These are phyloP conservation scores for Paramecium tetraurelia DNA, from an alignment of 73 alveolate species.

Conservation along the genomic window DNA sequence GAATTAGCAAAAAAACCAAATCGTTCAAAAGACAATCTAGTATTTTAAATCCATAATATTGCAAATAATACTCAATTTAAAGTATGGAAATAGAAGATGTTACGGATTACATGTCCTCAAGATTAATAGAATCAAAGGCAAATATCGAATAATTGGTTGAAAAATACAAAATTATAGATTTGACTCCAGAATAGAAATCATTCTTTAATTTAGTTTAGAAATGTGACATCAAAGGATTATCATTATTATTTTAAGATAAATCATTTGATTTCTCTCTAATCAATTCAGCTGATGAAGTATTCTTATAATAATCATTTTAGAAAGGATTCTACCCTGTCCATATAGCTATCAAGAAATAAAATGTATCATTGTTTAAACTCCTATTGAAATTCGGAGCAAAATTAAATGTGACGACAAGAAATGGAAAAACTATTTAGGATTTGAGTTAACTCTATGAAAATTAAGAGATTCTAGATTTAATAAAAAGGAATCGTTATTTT, in stretches of 20 bases:
- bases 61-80: neutral
- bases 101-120: neutral
- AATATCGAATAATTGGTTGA: neutral
- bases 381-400: neutral
- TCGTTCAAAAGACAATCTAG: neutral
- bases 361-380: neutral
- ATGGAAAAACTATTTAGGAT: neutral
- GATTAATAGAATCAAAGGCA: neutral
- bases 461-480: neutral
- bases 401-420: neutral
- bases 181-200: neutral
- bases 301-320: neutral
- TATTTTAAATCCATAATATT: neutral
- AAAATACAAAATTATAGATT: neutral
- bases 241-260: neutral
- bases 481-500: neutral
- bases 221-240: neutral
- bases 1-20: neutral
- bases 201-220: neutral
- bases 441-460: neutral
- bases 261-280: neutral
- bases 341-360: neutral
- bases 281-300: neutral
- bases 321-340: slow-evolving; percentile 25
- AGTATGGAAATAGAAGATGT: slow-evolving; percentile 9